Evolutionary conservation across 306 rosid species (phyloP), one percentile per base, ranked within the genome.

Genomic region (Trifolium subterraneum): DNA sequence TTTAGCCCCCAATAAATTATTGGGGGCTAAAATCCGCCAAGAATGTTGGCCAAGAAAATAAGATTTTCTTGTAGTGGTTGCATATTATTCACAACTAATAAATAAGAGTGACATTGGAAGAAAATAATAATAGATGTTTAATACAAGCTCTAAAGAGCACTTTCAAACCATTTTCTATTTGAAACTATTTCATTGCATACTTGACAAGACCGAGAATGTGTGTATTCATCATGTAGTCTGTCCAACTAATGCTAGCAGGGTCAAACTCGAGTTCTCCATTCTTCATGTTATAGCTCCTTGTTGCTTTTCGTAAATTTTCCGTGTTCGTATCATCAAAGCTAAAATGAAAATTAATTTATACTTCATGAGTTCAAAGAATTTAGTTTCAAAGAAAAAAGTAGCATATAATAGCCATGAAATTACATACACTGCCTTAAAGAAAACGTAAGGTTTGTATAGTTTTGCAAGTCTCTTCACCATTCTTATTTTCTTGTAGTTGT

Each of bases 361-460:
- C 1, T 33, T 33, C 50, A 52, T 20, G 41, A 31, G 36, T 2
- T 22, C 25, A 2, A 22, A 22, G 1, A 22, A 22, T 22, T 22
- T 22, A 22, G 2, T 22, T 22, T 22, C 1, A 2, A 22, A 22
- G 25, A 22, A 22, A 22, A 22, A 22, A 22, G 25, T 22, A 22
- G 25, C 25, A 22, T 22, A 22, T 1, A 22, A 1, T 22, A 22
- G 22, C 1, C 3, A 56, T 3, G 5, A 3, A 45, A 78, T 20
- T 22, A 64, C 86, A 11, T 78, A 83, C 89, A 71, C 13, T 22
- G 83, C 85, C 63, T 41, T 52, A 27, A 85, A 81, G 27, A 73
- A 59, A 47, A 76, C 42, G 6, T 54, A 76, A 11, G 87, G 78
- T 47, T 69, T 74, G 71, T 78, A 81, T 7, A 85, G 60, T 52